Conservation (phyloP, 1,139 yeast genomes). For the Geotrichum australiense region DNA sequence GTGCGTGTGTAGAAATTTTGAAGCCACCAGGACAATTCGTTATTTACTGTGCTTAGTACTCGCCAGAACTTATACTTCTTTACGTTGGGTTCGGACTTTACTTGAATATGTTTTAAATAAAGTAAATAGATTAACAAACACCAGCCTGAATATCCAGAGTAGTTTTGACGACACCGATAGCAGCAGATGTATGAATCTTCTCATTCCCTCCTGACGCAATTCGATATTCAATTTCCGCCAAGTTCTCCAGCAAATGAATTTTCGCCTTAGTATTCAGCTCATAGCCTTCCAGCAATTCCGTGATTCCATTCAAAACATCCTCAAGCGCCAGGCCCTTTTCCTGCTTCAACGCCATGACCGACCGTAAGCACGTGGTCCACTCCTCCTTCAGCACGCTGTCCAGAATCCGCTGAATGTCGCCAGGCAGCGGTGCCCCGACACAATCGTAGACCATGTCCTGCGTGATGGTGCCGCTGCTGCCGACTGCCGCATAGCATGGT, state of each 20-base stretch:
- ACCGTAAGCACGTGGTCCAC: constrained; percentile 71
- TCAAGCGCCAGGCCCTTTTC: constrained; percentile 82
- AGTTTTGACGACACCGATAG: constrained; percentile 75
- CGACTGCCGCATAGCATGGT: constrained; percentile 79
- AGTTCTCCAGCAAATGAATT: constrained; percentile 54
- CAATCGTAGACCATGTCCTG: constrained; percentile 82
- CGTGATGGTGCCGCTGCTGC: constrained; percentile 41
- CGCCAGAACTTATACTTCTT: too few species aligned
- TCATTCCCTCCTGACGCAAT: constrained; percentile 91
- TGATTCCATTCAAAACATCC: constrained; percentile 72
- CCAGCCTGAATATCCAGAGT: constrained; percentile 38
- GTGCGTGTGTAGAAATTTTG: too few species aligned
- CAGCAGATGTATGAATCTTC: constrained; percentile 81
- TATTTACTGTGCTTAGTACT: too few species aligned
- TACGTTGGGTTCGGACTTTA: too few species aligned
- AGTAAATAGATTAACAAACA: too few species aligned
- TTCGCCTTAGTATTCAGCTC: constrained; percentile 60
- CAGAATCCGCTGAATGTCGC: constrained; percentile 67
- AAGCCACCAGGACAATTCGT: too few species aligned
- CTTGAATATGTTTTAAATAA: too few species aligned
- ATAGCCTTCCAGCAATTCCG: constrained; percentile 57
- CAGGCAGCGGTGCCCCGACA: constrained; percentile 92
- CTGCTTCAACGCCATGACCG: constrained; percentile 56
- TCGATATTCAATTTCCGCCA: constrained; percentile 85
- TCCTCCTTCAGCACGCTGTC: constrained; percentile 77